These are phyloP conservation scores for Nakaseomyces sp. DNA, from an alignment of 1,139 yeast genomes.

Conservation along the genomic window DNA sequence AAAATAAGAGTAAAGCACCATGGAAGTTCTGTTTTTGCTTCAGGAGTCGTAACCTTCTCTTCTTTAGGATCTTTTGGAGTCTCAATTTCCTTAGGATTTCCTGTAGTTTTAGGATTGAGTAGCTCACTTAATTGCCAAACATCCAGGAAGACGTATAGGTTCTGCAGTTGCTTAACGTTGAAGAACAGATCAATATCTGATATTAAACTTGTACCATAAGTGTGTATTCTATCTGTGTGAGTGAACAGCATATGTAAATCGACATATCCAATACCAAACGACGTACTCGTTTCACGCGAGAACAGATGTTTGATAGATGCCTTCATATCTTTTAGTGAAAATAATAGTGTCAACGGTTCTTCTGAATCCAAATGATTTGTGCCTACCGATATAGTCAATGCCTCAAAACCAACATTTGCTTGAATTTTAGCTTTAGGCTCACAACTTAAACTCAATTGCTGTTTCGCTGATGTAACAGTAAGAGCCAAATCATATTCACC, in stretches of 20 bases:
- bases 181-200: constrained; percentile 54
- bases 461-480: constrained; percentile 60
- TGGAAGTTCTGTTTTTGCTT: constrained; percentile 39
- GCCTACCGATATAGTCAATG: constrained; percentile 49
- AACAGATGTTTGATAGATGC: constrained; percentile 83
- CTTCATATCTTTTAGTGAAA: constrained; percentile 44
- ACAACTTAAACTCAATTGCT: constrained; percentile 71
- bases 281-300: constrained; percentile 82
- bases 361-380: constrained; percentile 40
- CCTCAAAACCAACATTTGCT: constrained; percentile 67
- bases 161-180: constrained; percentile 80
- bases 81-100: not conserved
- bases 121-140: constrained; percentile 58
- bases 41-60: constrained; percentile 10
- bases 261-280: constrained; percentile 48
- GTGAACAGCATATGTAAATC: constrained; percentile 37
- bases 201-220: constrained; percentile 47
- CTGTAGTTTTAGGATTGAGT: constrained; percentile 12
- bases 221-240: constrained; percentile 35
- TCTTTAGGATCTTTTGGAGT: constrained; percentile 6
- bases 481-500: constrained; percentile 54
- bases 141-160: constrained; percentile 71
- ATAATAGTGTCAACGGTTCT: constrained; percentile 38
- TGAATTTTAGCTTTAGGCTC: constrained; percentile 91
- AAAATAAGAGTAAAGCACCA: constrained; percentile 62